Evolutionary conservation across 805 yeast species (phyloP), one percentile per base, ranked within the genome.

Genomic region (Hagleromyces aurorensis): DNA sequence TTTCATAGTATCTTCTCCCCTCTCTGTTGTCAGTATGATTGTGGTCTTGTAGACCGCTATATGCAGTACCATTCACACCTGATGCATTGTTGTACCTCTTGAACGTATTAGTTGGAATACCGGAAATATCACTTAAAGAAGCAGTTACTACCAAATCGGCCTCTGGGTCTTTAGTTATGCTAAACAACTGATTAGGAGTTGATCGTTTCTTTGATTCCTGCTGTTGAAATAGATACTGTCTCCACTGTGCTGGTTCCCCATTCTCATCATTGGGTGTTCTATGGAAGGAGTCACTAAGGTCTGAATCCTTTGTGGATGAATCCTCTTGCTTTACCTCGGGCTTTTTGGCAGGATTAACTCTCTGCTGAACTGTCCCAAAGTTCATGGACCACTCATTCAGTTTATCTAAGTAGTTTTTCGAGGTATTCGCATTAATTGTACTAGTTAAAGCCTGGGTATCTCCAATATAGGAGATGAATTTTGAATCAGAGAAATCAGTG

Each of bases 31-130:
- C 6, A 13, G 11, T 7, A 16, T 14, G 8, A 14, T 27, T 12
- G 12, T 17, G 2, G n/a, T 16, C 7, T 13, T 8, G 15, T 21
- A 18, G 2, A 20, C 19, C 16, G 25, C 35, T 18, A 13, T 31
- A 10, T 26, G 17, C n/a, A n/a, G n/a, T n/a, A n/a, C n/a, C n/a
- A n/a, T n/a, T n/a, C n/a, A n/a, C n/a, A n/a, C 12, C 16, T 27
- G 26, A 21, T 21, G 9, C 14, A 18, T 32, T 37, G 25, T 32
- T 38, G 24, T 42, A 44, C 13, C 43, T 42, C 30, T 46, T 48
- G 32, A 48, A 48, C 10, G 53, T 48, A 27, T 48, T 46, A 10
- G 46, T 38, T 4, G 53, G 53, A n/a, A 48, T 46, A 3, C 48
- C 43, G 5, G 53, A 45, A 5, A 48, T 38, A 33, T 48, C 53